Evolutionary conservation across 495 filamentous ascomycete genomes (phyloP), one percentile per base, ranked within the genome.

Genomic region (Hypoxylon perforatum): DNA sequence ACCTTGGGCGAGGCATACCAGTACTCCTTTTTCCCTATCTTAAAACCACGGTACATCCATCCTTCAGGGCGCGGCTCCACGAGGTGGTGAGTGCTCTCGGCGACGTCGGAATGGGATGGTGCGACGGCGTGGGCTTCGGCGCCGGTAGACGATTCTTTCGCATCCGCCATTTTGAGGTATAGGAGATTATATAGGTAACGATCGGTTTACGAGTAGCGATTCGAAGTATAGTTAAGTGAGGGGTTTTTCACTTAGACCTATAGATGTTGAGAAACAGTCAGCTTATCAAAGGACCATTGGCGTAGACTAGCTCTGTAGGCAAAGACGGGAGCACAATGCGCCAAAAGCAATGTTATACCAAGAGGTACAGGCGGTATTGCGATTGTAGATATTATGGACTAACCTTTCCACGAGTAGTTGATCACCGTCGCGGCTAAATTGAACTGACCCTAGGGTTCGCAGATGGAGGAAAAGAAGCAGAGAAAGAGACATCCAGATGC

Each of bases 1-100:
- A 85, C 75, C 67, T 88, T 86, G 3, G 92, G 92, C 22, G 90
- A 92, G 50, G 91, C 91, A 78, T 89, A 93, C 83, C 86, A 93
- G 4, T 89, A 56, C 63, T 83, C 84, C 71, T 71, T 82, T 15
- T 74, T 74, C 42, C 84, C 84, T 50, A 91, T 50, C 46, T 77
- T 85, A 46, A 88, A 57, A 38, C 85, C 84, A 72, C 86, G 87
- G 81, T 93, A 92, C 80, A 89, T 92, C 89, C 89, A 92, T 50
- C 80, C 80, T 7, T 60, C n/a, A 1, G 81, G 81, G 2, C 80
- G 78, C 51, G 25, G 30, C 30, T 52, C 51, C 17, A 28, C 36
- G 38, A 12, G 17, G 14, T 64, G 17, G 14, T 64, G 60, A 4
- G 55, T 48, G 50, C 60, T 61, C 3, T 50, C 49, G 18, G 41